phyloP scores from a whole-genome alignment of 1,139 yeast species.

The Pichia terricola region DNA sequence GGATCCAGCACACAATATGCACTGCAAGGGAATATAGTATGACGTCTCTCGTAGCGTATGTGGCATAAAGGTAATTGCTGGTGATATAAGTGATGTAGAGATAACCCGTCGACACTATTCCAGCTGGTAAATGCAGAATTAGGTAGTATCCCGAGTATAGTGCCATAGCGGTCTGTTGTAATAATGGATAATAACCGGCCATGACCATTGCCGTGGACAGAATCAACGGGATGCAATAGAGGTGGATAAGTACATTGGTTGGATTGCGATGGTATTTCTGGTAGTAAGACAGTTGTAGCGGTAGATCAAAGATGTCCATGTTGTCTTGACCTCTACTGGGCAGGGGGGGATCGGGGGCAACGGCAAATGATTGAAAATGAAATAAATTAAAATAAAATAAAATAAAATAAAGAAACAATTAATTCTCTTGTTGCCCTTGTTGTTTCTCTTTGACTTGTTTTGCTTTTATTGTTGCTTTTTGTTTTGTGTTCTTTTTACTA shows the following conservation, averaged over 20 bases:
- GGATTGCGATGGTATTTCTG: conserved; percentile 57
- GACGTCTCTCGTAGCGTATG: neutral
- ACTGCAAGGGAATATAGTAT: conserved; percentile 27
- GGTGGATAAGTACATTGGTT: conserved; percentile 67
- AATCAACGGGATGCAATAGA: conserved; percentile 72
- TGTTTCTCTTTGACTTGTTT: no score
- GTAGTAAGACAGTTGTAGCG: conserved; percentile 69
- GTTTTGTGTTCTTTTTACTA: no score
- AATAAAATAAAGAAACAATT: no score
- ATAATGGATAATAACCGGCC: conserved; percentile 23
- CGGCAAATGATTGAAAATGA: no score
- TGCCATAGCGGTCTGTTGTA: conserved; percentile 27
- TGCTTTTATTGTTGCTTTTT: no score
- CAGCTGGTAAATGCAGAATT: conserved; percentile 36
- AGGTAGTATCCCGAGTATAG: conserved; percentile 35
- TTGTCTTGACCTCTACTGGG: neutral
- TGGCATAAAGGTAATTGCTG: conserved; percentile 1
- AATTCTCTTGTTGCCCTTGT: no score
- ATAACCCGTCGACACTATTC: conserved; percentile 30
- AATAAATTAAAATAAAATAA: no score
- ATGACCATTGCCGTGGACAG: conserved; percentile 45
- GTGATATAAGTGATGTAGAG: conserved; percentile 14
- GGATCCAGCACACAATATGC: conserved; percentile 60
- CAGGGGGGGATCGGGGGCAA: no score
- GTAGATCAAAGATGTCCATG: conserved; percentile 35